Percentiles rank a stretch among this genome's conserved stretches.
phyloP scores from a whole-genome alignment of 1,284 basidiomycete genomes.

The Paramarasmius palmivorus region DNA sequence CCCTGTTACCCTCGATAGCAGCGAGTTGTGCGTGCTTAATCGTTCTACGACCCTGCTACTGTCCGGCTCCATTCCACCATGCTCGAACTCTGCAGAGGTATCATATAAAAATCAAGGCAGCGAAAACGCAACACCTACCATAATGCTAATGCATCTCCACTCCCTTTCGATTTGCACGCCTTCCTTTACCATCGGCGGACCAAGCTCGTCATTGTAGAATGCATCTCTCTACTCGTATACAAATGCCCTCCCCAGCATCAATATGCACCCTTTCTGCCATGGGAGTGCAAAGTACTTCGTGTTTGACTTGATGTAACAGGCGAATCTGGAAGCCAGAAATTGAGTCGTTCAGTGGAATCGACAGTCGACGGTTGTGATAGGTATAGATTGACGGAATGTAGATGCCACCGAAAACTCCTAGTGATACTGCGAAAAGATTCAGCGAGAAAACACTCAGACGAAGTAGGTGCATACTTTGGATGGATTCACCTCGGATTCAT shows the following conservation, averaged over 20 bases:
- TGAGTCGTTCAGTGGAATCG: constrained; percentile 78
- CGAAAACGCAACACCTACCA: constrained; percentile 47
- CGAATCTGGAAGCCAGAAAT: constrained; percentile 78
- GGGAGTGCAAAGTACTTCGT: constrained; percentile 72
- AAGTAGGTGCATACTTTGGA: constrained; percentile 65
- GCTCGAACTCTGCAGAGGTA: constrained; percentile 73
- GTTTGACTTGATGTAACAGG: constrained; percentile 44
- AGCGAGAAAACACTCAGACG: constrained; percentile 5
- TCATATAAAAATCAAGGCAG: neutral
- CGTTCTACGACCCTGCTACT: too few relatives aligned
- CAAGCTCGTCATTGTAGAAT: constrained; percentile 91
- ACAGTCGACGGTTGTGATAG: constrained; percentile 80
- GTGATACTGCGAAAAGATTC: constrained; percentile 58
- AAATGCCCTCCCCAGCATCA: constrained; percentile 80
- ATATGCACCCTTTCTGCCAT: constrained; percentile 81
- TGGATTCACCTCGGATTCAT: constrained; percentile 80
- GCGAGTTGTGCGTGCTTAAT: too few relatives aligned
- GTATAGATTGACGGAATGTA: constrained; percentile 74
- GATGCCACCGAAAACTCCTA: constrained; percentile 95
- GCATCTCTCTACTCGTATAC: constrained; percentile 89
- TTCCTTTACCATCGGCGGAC: constrained; percentile 73
- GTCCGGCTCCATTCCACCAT: constrained; percentile 67
- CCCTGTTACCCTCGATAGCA: too few relatives aligned
- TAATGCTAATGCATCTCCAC: constrained; percentile 62
- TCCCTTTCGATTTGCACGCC: constrained; percentile 63